These are phyloP conservation scores for Pisolithus microcarpus DNA, from an alignment of 768 basidiomycete genomes.

Conservation along the genomic window DNA sequence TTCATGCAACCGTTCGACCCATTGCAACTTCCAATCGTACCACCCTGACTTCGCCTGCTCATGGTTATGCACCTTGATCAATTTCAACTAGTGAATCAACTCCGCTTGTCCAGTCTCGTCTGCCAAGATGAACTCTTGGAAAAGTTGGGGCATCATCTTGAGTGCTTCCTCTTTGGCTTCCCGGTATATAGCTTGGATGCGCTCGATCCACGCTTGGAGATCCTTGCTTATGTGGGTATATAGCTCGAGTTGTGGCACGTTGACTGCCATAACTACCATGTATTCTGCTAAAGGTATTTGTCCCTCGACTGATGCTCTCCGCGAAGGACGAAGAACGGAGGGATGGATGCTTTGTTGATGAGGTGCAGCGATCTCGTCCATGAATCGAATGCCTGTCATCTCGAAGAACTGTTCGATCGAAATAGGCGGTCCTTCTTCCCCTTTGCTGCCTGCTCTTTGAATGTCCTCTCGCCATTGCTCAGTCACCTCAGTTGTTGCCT, in stretches of 20 bases:
- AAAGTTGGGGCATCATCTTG: slow-evolving; percentile 66
- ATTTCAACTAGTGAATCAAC: slow-evolving; percentile 67
- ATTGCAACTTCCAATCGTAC: slow-evolving; percentile 83
- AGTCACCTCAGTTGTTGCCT: slow-evolving; percentile 23
- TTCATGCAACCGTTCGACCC: slow-evolving; percentile 62
- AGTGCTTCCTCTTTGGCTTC: slow-evolving; percentile 71
- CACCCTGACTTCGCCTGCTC: slow-evolving; percentile 69
- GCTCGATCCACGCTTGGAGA: slow-evolving; percentile 67
- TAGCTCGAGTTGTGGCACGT: slow-evolving; percentile 66
- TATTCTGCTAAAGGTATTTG: slow-evolving; percentile 68
- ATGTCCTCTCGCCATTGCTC: slow-evolving; percentile 46
- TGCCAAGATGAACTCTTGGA: slow-evolving; percentile 61
- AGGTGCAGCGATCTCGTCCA: slow-evolving; percentile 77
- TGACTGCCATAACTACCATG: slow-evolving; percentile 60
- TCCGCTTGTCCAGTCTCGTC: slow-evolving; percentile 68
- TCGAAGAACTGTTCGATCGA: slow-evolving; percentile 75
- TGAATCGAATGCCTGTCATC: slow-evolving; percentile 74
- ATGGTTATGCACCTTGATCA: slow-evolving; percentile 69
- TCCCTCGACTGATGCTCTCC: slow-evolving; percentile 34
- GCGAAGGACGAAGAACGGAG: slow-evolving; percentile 45
- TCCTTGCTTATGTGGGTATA: slow-evolving; percentile 67
- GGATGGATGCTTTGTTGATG: slow-evolving; percentile 63
- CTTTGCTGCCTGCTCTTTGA: slow-evolving; percentile 32
- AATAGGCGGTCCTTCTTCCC: slow-evolving; percentile 51
- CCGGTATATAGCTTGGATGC: slow-evolving; percentile 59